Conservation (phyloP, 2,329 filamentous ascomycete species). For the Talaromyces sp. region DNA sequence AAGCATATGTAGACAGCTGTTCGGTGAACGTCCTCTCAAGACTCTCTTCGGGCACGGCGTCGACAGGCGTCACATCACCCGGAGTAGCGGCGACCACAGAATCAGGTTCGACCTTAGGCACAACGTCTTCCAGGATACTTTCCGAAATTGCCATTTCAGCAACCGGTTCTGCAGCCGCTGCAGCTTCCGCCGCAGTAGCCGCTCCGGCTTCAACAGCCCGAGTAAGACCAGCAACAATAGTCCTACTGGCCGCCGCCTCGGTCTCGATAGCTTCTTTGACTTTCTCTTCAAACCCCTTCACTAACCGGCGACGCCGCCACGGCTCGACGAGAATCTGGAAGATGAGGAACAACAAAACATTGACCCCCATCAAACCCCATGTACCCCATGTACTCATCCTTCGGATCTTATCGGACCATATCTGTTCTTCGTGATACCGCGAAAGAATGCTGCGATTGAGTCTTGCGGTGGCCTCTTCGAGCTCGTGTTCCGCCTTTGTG, state of each 20-base stretch:
- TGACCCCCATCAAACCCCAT: conserved; percentile 96
- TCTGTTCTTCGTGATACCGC: conserved; percentile 97
- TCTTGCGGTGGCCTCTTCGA: conserved; percentile 72
- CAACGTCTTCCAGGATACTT: neutral
- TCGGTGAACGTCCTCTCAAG: neutral
- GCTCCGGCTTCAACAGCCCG: neutral
- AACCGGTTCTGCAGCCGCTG: conserved; percentile 10
- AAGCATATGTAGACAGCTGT: conserved; percentile 25
- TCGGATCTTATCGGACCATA: conserved; percentile 97
- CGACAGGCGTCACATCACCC: conserved; percentile 5
- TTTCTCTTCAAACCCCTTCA: conserved; percentile 78
- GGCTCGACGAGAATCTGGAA: conserved; percentile 90
- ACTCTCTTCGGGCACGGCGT: neutral
- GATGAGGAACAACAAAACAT: conserved; percentile 82
- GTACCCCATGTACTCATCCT: conserved; percentile 98
- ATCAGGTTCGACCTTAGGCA: neutral
- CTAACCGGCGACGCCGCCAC: conserved; percentile 78
- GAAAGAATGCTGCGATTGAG: conserved; percentile 81
- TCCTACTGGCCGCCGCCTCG: conserved; percentile 44
- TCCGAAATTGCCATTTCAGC: conserved; percentile 3
- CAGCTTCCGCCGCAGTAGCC: conserved; percentile 7
- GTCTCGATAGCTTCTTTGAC: conserved; percentile 69
- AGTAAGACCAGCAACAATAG: conserved; percentile 10
- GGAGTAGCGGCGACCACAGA: neutral
- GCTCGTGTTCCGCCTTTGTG: conserved; percentile 71